These are phyloP conservation scores for Discostella stelligeroides DNA, from an alignment of 108 stramenopile species.

Conservation along the genomic window DNA sequence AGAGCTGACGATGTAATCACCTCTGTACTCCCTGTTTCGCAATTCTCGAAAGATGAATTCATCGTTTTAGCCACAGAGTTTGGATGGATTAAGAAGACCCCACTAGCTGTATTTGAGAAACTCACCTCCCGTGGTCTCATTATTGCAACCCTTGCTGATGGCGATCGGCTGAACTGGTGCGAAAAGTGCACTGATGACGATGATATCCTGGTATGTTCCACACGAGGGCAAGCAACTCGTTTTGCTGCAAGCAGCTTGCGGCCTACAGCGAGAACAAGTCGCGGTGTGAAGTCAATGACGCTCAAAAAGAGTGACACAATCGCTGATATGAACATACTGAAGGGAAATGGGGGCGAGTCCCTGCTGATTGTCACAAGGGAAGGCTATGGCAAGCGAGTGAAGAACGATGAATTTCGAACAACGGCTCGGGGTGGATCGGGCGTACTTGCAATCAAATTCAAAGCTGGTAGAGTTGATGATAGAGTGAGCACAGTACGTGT, in stretches of 20 bases:
- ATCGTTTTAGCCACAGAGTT: conserved; percentile 92
- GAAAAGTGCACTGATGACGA: conserved; percentile 79
- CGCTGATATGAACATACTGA: conserved; percentile 84
- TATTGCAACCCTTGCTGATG: conserved; percentile 83
- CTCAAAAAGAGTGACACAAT: conserved; percentile 82
- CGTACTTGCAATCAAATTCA: conserved; percentile 93
- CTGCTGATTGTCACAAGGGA: conserved; percentile 78
- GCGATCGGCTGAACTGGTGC: conserved; percentile 90
- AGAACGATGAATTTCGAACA: conserved; percentile 73
- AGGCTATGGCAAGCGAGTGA: conserved; percentile 92
- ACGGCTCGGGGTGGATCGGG: conserved; percentile 83
- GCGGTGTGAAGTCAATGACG: conserved; percentile 90
- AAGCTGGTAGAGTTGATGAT: conserved; percentile 61
- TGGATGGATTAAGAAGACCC: conserved; percentile 94
- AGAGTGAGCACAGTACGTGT: conserved; percentile 70
- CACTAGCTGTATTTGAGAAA: conserved; percentile 89
- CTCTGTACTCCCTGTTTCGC: conserved; percentile 75
- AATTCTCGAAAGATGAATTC: conserved; percentile 77
- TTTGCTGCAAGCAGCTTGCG: conserved; percentile 72
- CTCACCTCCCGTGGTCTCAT: conserved; percentile 84
- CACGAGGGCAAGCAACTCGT: conserved; percentile 80
- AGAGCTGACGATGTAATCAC: conserved; percentile 66
- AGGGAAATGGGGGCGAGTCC: conserved; percentile 49
- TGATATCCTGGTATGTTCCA: conserved; percentile 84
- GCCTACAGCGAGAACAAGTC: conserved; percentile 80